Evolutionary conservation across 352 stramenopile genomes (phyloP).

Genomic region (Pythium volutum): DNA sequence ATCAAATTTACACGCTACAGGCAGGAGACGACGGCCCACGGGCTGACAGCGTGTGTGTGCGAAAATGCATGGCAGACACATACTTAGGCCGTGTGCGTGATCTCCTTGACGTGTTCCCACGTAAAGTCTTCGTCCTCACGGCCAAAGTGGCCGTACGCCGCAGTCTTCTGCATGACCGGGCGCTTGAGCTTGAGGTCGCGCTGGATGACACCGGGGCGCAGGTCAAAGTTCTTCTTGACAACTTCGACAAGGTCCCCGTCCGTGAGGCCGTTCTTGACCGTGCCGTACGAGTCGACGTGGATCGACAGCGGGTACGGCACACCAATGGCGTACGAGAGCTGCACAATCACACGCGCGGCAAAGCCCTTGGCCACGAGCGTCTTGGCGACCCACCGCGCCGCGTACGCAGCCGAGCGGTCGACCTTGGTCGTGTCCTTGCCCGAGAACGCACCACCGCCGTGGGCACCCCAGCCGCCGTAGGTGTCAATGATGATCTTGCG

Average conservation of each 20-base stretch:
- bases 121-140: conserved; percentile 98
- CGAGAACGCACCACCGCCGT: conserved; percentile 98
- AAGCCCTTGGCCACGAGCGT: conserved; percentile 95
- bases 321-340: conserved; percentile 99
- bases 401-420: conserved; percentile 98
- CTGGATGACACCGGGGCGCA: conserved; percentile 97
- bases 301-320: conserved; percentile 97
- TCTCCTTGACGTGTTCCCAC: conserved; percentile 97
- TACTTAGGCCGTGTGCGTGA: conserved; percentile 54
- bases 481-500: conserved; percentile 99
- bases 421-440: conserved; percentile 99
- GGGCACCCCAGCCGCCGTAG: conserved; percentile 98
- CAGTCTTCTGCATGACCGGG: conserved; percentile 98
- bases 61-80: conserved; percentile 10
- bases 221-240: conserved; percentile 99
- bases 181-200: conserved; percentile 97
- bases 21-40: conserved; percentile 18
- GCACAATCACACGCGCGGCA: conserved; percentile 93
- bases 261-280: conserved; percentile 92
- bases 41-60: conserved; percentile 13
- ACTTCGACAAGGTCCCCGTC: conserved; percentile 97
- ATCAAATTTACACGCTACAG: conserved; percentile 23
- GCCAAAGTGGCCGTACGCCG: conserved; percentile 99
- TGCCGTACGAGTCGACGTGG: conserved; percentile 98
- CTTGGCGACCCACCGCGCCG: conserved; percentile 98